Conservation (phyloP, 2,329 filamentous ascomycete species). For the Penicillium sp. region DNA sequence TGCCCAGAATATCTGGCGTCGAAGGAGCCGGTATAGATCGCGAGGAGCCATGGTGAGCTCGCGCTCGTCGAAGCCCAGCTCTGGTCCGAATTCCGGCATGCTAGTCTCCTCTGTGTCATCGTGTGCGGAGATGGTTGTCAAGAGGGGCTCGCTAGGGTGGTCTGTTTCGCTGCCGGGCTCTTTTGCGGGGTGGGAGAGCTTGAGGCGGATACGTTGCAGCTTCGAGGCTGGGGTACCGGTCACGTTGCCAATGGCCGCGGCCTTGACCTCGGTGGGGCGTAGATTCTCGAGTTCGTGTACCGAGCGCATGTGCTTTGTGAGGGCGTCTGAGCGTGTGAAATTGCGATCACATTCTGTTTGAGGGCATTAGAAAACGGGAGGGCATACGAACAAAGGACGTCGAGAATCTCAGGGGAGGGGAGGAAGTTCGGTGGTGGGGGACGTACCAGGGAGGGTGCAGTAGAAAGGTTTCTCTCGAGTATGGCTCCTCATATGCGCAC, state of each 20-base stretch:
- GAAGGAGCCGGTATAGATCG: slow-evolving; percentile 49
- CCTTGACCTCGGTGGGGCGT: slow-evolving; percentile 61
- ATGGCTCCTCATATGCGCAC: slow-evolving; percentile 97
- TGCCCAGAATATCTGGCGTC: slow-evolving; percentile 52
- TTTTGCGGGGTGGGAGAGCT: slow-evolving; percentile 40
- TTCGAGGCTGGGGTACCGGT: slow-evolving; percentile 35
- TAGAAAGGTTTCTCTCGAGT: slow-evolving; percentile 98
- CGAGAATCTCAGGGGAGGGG: background rate
- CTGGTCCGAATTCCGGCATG: slow-evolving; percentile 42
- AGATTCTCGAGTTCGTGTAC: slow-evolving; percentile 96
- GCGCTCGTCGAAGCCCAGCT: slow-evolving; percentile 47
- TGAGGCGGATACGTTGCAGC: slow-evolving; percentile 46
- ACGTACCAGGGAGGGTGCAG: slow-evolving; percentile 84
- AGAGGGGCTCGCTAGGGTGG: slow-evolving; percentile 22
- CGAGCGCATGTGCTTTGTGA: slow-evolving; percentile 98
- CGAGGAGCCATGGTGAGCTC: slow-evolving; percentile 46
- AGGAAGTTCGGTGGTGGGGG: too few species aligned
- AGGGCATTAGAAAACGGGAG: background rate
- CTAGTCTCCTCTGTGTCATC: slow-evolving; percentile 36
- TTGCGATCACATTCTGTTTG: slow-evolving; percentile 87
- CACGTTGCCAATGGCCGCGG: slow-evolving; percentile 29
- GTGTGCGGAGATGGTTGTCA: slow-evolving; percentile 27
- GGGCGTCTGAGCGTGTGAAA: slow-evolving; percentile 91
- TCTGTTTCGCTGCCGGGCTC: slow-evolving; percentile 29
- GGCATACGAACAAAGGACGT: background rate